These are phyloP conservation scores for Panaeolus papilionaceus DNA, from an alignment of 768 basidiomycete species.

Conservation along the genomic window DNA sequence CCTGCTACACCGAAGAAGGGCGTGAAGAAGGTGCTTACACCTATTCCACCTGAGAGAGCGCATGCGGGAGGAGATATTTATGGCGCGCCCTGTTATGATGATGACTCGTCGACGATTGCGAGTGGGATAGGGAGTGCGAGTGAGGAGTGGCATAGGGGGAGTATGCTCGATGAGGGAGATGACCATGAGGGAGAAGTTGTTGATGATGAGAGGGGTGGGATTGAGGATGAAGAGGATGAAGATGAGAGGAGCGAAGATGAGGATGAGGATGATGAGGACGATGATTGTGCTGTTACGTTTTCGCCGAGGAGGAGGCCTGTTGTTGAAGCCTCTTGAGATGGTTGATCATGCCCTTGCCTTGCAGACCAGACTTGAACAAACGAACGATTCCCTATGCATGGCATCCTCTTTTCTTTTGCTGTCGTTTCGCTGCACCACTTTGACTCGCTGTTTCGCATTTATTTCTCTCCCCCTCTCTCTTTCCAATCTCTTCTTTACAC, in stretches of 20 bases:
- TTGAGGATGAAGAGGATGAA: neutral
- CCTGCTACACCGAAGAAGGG: neutral
- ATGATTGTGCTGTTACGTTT: conserved; percentile 34
- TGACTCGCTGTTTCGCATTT: conserved; percentile 8
- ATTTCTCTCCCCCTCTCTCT: too few species aligned
- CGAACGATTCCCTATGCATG: neutral
- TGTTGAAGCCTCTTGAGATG: neutral
- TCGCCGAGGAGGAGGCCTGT: conserved; percentile 39
- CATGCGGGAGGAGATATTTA: conserved; percentile 1
- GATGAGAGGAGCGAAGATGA: conserved; percentile 23
- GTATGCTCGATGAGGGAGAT: conserved; percentile 14
- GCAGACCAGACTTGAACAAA: too few species aligned
- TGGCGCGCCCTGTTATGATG: conserved; percentile 31
- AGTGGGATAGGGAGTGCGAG: conserved; percentile 37
- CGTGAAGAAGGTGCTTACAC: conserved; percentile 12
- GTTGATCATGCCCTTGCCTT: neutral
- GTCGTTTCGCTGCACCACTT: neutral
- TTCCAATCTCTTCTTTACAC: neutral
- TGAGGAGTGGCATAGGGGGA: conserved; percentile 16
- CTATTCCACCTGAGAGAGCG: conserved; percentile 2
- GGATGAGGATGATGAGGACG: conserved; percentile 34
- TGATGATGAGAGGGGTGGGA: conserved; percentile 12
- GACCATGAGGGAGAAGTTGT: neutral
- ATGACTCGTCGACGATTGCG: conserved; percentile 59
- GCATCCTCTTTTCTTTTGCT: neutral